These are phyloP conservation scores for Termitomyces eurrhizus DNA, from an alignment of 768 basidiomycete genomes.

Conservation along the genomic window DNA sequence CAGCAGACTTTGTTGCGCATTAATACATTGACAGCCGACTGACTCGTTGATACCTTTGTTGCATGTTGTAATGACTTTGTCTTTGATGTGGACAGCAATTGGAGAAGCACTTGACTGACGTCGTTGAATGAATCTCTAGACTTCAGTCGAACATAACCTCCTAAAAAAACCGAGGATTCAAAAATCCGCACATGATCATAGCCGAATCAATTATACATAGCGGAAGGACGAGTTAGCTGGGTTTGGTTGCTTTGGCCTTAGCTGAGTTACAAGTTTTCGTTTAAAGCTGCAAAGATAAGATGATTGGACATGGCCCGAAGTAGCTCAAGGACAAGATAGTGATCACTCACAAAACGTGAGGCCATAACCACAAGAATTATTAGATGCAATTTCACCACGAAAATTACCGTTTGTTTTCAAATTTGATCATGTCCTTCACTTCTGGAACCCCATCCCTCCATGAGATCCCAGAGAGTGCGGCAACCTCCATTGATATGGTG, in stretches of 20 bases:
- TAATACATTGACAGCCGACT: conserved; percentile 11
- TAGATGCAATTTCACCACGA: background rate
- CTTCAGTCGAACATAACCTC: conserved; percentile 17
- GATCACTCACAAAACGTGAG: background rate
- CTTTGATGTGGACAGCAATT: background rate
- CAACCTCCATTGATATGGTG: conserved; percentile 49
- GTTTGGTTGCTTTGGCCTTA: conserved; percentile 9
- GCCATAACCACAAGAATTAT: background rate
- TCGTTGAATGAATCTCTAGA: background rate
- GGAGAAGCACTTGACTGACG: too few relatives aligned
- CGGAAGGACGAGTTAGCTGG: conserved; percentile 1
- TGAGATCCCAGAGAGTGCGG: conserved; percentile 39
- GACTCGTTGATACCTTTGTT: conserved; percentile 22
- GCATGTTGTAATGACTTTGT: conserved; percentile 13
- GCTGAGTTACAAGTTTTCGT: conserved; percentile 14
- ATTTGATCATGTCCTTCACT: conserved; percentile 19
- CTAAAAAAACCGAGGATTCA: conserved; percentile 19
- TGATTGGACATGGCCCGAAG: conserved; percentile 11
- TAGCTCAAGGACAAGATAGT: conserved; percentile 8
- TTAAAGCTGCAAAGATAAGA: conserved; percentile 5
- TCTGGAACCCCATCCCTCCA: conserved; percentile 57
- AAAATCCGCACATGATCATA: conserved; percentile 13
- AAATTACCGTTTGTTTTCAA: background rate
- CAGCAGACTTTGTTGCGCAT: conserved; percentile 12
- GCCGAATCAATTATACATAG: conserved; percentile 14